These are phyloP conservation scores for Xylaria sp. DNA, from an alignment of 2,329 filamentous ascomycete genomes.

Conservation along the genomic window DNA sequence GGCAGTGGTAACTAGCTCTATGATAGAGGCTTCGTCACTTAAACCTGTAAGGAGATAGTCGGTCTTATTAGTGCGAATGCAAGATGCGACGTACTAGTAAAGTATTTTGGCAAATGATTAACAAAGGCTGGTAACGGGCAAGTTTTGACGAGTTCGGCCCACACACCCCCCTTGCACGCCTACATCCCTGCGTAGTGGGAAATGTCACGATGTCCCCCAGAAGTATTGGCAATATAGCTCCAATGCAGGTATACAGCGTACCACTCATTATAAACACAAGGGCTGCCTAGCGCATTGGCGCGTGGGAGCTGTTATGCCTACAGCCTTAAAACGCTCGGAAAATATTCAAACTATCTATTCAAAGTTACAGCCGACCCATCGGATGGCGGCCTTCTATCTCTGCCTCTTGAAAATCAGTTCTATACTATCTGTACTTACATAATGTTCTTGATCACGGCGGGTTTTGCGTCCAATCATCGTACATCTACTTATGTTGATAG, in stretches of 20 bases:
- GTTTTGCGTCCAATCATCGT: slow-evolving; percentile 14
- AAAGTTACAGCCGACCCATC: neutral
- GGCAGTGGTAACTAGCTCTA: too few relatives aligned
- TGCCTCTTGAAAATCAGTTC: slow-evolving; percentile 1
- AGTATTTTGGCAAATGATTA: slow-evolving; percentile 11
- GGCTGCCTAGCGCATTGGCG: neutral
- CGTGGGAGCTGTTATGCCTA: neutral
- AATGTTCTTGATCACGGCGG: slow-evolving; percentile 9
- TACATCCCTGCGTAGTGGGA: neutral
- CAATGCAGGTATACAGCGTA: too few relatives aligned
- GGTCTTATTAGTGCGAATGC: slow-evolving; percentile 6
- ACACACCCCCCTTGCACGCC: slow-evolving; percentile 4
- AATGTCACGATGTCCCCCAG: too few relatives aligned
- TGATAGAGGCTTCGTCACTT: neutral
- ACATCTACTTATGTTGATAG: neutral
- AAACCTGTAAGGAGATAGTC: slow-evolving; percentile 11
- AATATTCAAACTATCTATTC: neutral
- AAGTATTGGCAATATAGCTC: too few relatives aligned
- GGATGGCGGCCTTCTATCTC: slow-evolving; percentile 3
- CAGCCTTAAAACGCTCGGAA: neutral
- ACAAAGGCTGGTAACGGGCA: slow-evolving; percentile 23
- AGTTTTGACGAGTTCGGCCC: slow-evolving; percentile 28
- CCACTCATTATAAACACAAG: neutral
- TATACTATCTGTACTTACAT: neutral
- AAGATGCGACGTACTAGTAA: slow-evolving; percentile 14